A percentile compares a stretch with the other conserved stretches of the same genome.
These are phyloP conservation scores for Yamadazyma atmosphaerica DNA, from an alignment of 1,139 yeast species.

Conservation along the genomic window DNA sequence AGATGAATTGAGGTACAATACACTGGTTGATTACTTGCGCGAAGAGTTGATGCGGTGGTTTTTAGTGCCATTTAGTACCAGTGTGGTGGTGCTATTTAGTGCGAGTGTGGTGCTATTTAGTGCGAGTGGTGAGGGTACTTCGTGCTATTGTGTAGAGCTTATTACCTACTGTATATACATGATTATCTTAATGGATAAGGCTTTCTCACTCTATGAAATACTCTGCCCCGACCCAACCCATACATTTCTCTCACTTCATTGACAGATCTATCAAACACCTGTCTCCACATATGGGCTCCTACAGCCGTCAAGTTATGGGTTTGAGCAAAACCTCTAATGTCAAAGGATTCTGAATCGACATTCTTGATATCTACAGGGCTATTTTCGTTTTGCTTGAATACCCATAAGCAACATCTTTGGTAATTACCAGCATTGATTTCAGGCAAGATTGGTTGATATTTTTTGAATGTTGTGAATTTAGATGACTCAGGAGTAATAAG, in stretches of 20 bases:
- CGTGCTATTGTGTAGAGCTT: no score
- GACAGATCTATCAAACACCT: slow-evolving; percentile 77
- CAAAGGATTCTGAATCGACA: slow-evolving; percentile 50
- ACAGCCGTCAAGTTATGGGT: slow-evolving; percentile 61
- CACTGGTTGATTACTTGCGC: no score
- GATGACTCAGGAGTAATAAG: slow-evolving; percentile 23
- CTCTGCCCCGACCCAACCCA: slow-evolving; percentile 73
- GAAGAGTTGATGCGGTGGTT: no score
- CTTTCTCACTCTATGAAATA: slow-evolving; percentile 58
- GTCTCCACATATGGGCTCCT: slow-evolving; percentile 94
- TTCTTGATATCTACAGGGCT: slow-evolving; percentile 15
- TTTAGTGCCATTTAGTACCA: no score
- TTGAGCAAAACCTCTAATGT: slow-evolving; percentile 68
- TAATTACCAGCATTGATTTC: slow-evolving; percentile 75
- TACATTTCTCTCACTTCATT: slow-evolving; percentile 64
- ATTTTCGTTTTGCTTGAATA: slow-evolving; percentile 63
- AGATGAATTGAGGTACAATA: no score
- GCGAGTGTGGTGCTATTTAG: no score
- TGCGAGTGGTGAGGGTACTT: no score
- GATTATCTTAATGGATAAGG: slow-evolving; percentile 22
- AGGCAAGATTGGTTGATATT: slow-evolving; percentile 84
- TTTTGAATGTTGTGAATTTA: slow-evolving; percentile 46
- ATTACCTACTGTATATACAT: slow-evolving; percentile 2
- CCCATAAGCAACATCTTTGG: slow-evolving; percentile 91
- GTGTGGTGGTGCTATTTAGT: no score